Conservation (phyloP, 73 alveolate genomes). For the Paramecium pentaurelia region DNA sequence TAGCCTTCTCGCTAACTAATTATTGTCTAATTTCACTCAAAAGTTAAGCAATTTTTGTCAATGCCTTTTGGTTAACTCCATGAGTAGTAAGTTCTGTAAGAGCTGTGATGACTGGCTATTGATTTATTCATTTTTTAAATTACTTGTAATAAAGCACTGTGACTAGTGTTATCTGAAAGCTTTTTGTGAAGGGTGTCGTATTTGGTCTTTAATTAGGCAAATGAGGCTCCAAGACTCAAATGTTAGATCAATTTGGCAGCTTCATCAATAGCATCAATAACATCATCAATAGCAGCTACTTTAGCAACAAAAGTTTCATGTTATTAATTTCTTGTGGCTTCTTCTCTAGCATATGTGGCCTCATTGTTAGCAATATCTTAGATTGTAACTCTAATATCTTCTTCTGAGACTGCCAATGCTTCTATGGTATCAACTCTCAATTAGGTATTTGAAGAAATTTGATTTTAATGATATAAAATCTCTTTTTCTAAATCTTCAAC, state of each 20-base stretch:
- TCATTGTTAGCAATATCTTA: slow-evolving; percentile 31
- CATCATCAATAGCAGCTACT: slow-evolving; percentile 48
- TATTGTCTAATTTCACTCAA: too few species aligned
- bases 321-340: slow-evolving; percentile 32
- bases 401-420: slow-evolving; percentile 39
- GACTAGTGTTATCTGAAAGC: too few species aligned
- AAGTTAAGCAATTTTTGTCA: too few species aligned
- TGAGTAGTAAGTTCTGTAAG: too few species aligned
- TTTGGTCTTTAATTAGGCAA: slow-evolving; percentile 49
- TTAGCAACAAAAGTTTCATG: slow-evolving; percentile 29
- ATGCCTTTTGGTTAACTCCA: too few species aligned
- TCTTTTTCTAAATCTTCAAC: not conserved
- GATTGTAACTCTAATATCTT: slow-evolving; percentile 29
- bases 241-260: slow-evolving; percentile 59
- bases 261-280: slow-evolving; percentile 59
- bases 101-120: too few species aligned
- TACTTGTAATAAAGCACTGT: not conserved
- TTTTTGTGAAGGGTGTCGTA: slow-evolving; percentile 11
- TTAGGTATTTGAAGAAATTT: not conserved
- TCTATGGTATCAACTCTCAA: slow-evolving; percentile 19
- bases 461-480: not conserved
- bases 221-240: slow-evolving; percentile 54
- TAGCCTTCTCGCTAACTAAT: too few species aligned
- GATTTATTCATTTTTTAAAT: not conserved
- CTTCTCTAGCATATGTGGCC: slow-evolving; percentile 23